Evolutionary conservation across 805 yeast species (phyloP).

Genomic region (Isabelozyma heimii): DNA sequence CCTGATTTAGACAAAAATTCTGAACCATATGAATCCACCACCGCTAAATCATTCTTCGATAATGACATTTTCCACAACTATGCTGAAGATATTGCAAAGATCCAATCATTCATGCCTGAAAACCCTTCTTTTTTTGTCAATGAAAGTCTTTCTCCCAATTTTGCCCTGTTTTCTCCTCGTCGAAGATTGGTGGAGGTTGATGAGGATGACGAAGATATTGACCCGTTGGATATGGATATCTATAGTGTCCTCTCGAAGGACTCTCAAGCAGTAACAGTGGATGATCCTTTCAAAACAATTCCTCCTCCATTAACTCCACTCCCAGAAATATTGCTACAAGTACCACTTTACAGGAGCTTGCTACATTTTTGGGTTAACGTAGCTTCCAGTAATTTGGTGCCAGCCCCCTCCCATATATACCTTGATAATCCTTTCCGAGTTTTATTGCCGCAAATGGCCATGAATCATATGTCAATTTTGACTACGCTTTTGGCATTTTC

Average conservation of each 20-base stretch:
- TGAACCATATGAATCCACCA: background rate
- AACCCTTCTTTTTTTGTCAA: conserved; percentile 8
- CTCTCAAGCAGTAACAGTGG: background rate
- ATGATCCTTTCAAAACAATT: conserved; percentile 4
- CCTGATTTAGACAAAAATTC: conserved; percentile 4
- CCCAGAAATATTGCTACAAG: conserved; percentile 59
- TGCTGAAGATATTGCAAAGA: conserved; percentile 33
- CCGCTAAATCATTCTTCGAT: background rate
- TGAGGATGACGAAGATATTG: conserved; percentile 3
- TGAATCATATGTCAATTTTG: conserved; percentile 54
- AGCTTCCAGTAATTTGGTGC: conserved; percentile 61
- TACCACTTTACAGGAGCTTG: conserved; percentile 58
- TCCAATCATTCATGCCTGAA: conserved; percentile 23
- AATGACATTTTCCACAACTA: conserved; percentile 17
- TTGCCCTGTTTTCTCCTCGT: background rate
- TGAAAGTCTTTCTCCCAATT: conserved; percentile 4
- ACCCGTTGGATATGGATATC: background rate
- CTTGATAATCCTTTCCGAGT: conserved; percentile 64
- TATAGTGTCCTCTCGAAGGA: background rate
- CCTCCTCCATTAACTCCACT: conserved; percentile 43
- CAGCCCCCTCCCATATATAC: conserved; percentile 57
- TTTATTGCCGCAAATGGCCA: conserved; percentile 66
- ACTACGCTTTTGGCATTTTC: conserved; percentile 51
- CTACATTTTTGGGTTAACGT: conserved; percentile 62
- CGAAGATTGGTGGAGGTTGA: conserved; percentile 2